Percentiles rank a stretch among this genome's conserved stretches.
phyloP scores from a whole-genome alignment of 306 rosid genomes.

The Bauhinia variegata region DNA sequence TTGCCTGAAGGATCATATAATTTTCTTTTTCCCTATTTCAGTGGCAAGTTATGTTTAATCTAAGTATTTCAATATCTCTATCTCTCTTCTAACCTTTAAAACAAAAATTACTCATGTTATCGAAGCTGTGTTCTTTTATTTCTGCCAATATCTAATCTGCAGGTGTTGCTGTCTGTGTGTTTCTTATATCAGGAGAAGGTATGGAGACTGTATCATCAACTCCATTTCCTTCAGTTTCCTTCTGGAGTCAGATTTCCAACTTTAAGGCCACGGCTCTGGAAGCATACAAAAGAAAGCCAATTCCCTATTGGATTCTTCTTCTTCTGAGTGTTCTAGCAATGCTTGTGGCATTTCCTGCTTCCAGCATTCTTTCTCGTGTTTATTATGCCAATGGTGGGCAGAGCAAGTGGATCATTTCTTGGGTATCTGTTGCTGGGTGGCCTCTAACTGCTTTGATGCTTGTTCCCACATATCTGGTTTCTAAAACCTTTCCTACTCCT shows the following conservation, averaged over 20 bases:
- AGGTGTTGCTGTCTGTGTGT: conserved; percentile 16
- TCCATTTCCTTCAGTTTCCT: conserved; percentile 42
- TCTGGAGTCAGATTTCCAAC: conserved; percentile 49
- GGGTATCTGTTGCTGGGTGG: conserved; percentile 96
- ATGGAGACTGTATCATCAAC: conserved; percentile 50
- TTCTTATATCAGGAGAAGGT: conserved; percentile 34
- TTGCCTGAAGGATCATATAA: no score
- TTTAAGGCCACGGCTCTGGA: conserved; percentile 37
- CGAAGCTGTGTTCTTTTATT: background rate
- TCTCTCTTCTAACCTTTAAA: background rate
- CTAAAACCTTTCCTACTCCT: conserved; percentile 63
- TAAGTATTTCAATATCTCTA: background rate
- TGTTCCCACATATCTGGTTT: conserved; percentile 60
- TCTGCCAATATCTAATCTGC: background rate
- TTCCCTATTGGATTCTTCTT: conserved; percentile 78
- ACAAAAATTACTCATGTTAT: background rate
- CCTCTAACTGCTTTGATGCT: conserved; percentile 73
- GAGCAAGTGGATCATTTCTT: conserved; percentile 95
- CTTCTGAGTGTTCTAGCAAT: conserved; percentile 68
- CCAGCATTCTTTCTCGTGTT: conserved; percentile 82
- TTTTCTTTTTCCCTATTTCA: background rate
- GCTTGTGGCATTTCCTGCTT: conserved; percentile 93
- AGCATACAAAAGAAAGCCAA: conserved; percentile 66
- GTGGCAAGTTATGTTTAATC: background rate
- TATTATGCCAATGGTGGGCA: conserved; percentile 77